These are phyloP conservation scores for Lizonia empirigonia DNA, from an alignment of 2,329 filamentous ascomycete genomes.

Conservation along the genomic window DNA sequence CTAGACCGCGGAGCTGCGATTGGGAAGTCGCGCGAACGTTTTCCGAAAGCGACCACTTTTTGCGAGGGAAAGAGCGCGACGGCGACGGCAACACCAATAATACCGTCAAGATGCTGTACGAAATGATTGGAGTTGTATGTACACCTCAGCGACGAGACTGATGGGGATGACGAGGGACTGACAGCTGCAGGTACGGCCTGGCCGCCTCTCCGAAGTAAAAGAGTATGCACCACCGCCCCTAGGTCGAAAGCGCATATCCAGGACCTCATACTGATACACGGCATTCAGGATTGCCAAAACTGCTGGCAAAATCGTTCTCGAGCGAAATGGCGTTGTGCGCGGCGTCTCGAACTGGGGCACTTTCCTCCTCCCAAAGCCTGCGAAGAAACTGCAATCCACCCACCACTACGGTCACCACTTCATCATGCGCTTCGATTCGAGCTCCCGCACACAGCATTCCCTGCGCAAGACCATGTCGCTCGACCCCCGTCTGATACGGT, in stretches of 20 bases:
- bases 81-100: constrained; percentile 14
- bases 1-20: constrained; percentile 18
- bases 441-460: constrained; percentile 71
- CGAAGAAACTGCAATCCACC: constrained; percentile 79
- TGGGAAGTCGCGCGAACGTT: constrained; percentile 20
- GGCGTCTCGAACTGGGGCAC: constrained; percentile 95
- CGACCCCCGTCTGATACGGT: constrained; percentile 89
- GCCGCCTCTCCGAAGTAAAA: constrained; percentile 89
- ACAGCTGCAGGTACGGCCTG: constrained; percentile 77
- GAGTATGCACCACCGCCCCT: constrained; percentile 64
- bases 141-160: not conserved
- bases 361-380: constrained; percentile 81
- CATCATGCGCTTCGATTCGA: constrained; percentile 92
- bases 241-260: constrained; percentile 27
- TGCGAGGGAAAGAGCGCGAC: constrained; percentile 16
- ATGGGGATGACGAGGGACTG: constrained; percentile 5
- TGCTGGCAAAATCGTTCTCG: constrained; percentile 80
- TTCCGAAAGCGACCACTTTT: constrained; percentile 29
- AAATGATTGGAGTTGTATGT: constrained; percentile 91
- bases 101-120: constrained; percentile 78
- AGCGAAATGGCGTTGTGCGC: constrained; percentile 84
- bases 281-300: constrained; percentile 78
- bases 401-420: constrained; percentile 94
- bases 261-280: constrained; percentile 26
- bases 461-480: constrained; percentile 77